A percentile compares a stretch with the other conserved stretches of the same genome.
Evolutionary conservation across 1,284 basidiomycete genomes (phyloP).

Genomic region (Rhizoctonia solani): DNA sequence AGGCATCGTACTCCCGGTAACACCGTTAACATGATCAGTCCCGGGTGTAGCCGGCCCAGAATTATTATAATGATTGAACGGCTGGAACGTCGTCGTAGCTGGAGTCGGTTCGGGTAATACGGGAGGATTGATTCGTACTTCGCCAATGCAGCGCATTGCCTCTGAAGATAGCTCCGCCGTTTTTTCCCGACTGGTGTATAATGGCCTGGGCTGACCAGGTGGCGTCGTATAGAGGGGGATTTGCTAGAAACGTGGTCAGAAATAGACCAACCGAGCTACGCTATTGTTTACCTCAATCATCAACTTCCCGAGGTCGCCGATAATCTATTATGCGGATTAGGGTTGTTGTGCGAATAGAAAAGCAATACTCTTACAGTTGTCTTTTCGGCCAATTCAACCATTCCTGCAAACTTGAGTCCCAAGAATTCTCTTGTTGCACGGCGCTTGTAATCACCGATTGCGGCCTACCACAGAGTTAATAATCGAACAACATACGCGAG

Average conservation of each 20-base stretch:
- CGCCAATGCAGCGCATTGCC: slow-evolving; percentile 61
- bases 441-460: slow-evolving; percentile 83
- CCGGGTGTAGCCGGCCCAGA: neutral
- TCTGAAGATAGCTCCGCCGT: slow-evolving; percentile 67
- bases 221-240: slow-evolving; percentile 80
- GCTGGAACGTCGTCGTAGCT: neutral
- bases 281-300: slow-evolving; percentile 62
- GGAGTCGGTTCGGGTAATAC: slow-evolving; percentile 2
- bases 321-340: slow-evolving; percentile 65
- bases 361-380: slow-evolving; percentile 61
- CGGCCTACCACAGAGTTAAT: neutral
- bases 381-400: slow-evolving; percentile 86
- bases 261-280: neutral
- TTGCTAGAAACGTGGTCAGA: slow-evolving; percentile 54
- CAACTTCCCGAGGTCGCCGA: slow-evolving; percentile 79
- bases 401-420: slow-evolving; percentile 84
- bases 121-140: slow-evolving; percentile 55
- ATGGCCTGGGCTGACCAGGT: slow-evolving; percentile 75
- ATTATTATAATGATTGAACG: slow-evolving; percentile 15
- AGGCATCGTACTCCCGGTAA: neutral
- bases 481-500: neutral
- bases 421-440: slow-evolving; percentile 70
- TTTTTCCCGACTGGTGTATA: slow-evolving; percentile 60
- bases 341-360: neutral
- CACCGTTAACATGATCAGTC: neutral